A percentile compares a stretch with the other conserved stretches of the same genome.
Evolutionary conservation across 139 green algal genomes (phyloP).

Genomic region (Monoraphidium neglectum): DNA sequence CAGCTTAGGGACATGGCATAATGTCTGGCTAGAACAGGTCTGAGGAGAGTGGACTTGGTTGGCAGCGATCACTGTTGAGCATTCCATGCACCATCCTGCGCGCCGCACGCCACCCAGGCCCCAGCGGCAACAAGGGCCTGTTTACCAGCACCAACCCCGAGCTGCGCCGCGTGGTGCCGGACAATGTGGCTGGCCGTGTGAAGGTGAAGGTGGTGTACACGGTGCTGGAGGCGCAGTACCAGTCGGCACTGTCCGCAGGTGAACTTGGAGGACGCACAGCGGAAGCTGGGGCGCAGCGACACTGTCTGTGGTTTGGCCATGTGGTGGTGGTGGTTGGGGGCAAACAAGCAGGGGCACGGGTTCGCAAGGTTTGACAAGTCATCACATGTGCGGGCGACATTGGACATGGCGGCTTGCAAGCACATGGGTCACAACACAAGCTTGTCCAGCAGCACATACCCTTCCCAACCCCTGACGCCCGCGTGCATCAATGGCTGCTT

Average conservation of each 20-base stretch:
- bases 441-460: too few relatives aligned
- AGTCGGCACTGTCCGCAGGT: slow-evolving; percentile 80
- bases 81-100: not conserved
- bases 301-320: too few relatives aligned
- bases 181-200: slow-evolving; percentile 57
- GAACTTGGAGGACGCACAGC: too few relatives aligned
- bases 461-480: too few relatives aligned
- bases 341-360: too few relatives aligned
- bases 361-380: too few relatives aligned
- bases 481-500: too few relatives aligned
- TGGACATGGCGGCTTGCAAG: too few relatives aligned
- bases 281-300: too few relatives aligned
- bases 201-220: slow-evolving; percentile 96
- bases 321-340: too few relatives aligned
- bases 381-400: too few relatives aligned
- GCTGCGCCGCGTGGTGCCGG: slow-evolving; percentile 77
- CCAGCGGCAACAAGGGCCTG: slow-evolving; percentile 28
- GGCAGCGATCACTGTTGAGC: not conserved
- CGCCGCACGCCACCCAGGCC: not conserved
- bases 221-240: slow-evolving; percentile 99
- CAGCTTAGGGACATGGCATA: not conserved
- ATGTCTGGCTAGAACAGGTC: not conserved
- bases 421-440: too few relatives aligned
- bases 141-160: slow-evolving; percentile 96
- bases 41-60: not conserved